Conservation (phyloP, 2,329 filamentous ascomycete genomes). For the Scedosporium boydii region DNA sequence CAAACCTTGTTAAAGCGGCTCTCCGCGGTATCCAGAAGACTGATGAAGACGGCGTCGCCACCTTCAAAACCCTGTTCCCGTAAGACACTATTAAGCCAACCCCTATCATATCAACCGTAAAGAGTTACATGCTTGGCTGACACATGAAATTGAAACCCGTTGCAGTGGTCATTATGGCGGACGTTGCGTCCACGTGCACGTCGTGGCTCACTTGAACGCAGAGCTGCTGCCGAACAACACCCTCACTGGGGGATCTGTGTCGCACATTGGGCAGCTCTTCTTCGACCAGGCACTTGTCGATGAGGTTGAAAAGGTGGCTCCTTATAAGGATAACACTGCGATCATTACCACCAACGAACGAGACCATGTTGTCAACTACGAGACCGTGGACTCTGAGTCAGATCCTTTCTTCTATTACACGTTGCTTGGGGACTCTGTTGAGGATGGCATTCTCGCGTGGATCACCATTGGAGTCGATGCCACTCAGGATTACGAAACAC, state of each 20-base stretch:
- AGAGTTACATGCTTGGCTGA: neutral
- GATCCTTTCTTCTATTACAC: slow-evolving; percentile 51
- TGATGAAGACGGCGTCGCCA: slow-evolving; percentile 27
- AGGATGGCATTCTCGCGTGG: slow-evolving; percentile 44
- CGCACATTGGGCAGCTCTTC: slow-evolving; percentile 54
- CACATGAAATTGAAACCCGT: neutral
- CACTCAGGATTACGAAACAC: slow-evolving; percentile 12
- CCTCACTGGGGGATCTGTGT: slow-evolving; percentile 35
- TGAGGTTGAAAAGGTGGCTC: slow-evolving; percentile 33
- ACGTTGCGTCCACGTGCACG: slow-evolving; percentile 30
- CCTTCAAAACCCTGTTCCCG: slow-evolving; percentile 32
- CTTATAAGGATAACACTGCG: slow-evolving; percentile 35
- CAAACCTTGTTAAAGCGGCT: slow-evolving; percentile 24
- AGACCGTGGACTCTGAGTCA: slow-evolving; percentile 36
- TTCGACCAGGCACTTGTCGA: slow-evolving; percentile 45
- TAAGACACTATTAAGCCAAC: neutral
- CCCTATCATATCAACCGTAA: slow-evolving; percentile 10
- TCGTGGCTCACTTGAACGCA: slow-evolving; percentile 22
- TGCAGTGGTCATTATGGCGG: slow-evolving; percentile 27
- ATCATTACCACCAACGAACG: slow-evolving; percentile 37
- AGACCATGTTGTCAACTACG: slow-evolving; percentile 37
- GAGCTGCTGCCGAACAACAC: slow-evolving; percentile 38
- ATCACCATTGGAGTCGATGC: slow-evolving; percentile 40
- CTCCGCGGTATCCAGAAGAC: slow-evolving; percentile 30
- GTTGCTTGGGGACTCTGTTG: slow-evolving; percentile 39